A percentile compares a stretch with the other conserved stretches of the same genome.
These are phyloP conservation scores for Aspergillus affinis DNA, from an alignment of 495 filamentous ascomycete species.

Conservation along the genomic window DNA sequence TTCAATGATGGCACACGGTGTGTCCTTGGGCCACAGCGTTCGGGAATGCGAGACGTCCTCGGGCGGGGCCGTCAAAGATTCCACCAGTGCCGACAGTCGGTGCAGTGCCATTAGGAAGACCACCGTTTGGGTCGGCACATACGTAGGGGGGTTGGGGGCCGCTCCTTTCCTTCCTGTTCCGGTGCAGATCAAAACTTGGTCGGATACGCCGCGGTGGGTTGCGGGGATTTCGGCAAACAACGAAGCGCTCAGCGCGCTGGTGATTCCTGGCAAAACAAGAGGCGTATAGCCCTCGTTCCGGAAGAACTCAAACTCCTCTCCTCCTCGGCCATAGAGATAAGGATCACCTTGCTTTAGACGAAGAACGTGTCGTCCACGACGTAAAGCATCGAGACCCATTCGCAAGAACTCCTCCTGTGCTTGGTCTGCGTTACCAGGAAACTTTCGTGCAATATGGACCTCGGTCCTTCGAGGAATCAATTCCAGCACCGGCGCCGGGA, in stretches of 20 bases:
- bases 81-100: slow-evolving; percentile 69
- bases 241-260: slow-evolving; percentile 80
- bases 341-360: slow-evolving; percentile 95
- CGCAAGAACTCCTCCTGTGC: slow-evolving; percentile 90
- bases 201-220: slow-evolving; percentile 85
- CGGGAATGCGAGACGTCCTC: slow-evolving; percentile 18
- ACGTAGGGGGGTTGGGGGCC: slow-evolving; percentile 75
- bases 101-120: slow-evolving; percentile 98
- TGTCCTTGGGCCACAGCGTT: slow-evolving; percentile 50
- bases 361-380: slow-evolving; percentile 74
- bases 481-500: slow-evolving; percentile 80
- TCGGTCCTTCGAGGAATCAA: slow-evolving; percentile 87
- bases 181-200: slow-evolving; percentile 91
- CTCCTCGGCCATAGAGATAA: slow-evolving; percentile 92
- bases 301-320: slow-evolving; percentile 91
- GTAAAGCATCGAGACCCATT: slow-evolving; percentile 69
- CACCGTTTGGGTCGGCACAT: slow-evolving; percentile 72
- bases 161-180: slow-evolving; percentile 93
- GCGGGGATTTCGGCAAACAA: slow-evolving; percentile 84
- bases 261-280: slow-evolving; percentile 84
- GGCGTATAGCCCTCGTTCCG: slow-evolving; percentile 64
- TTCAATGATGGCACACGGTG: slow-evolving; percentile 90
- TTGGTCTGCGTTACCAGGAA: slow-evolving; percentile 92
- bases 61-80: slow-evolving; percentile 52
- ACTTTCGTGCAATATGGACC: slow-evolving; percentile 92